Percentiles rank a stretch among this genome's conserved stretches.
Conservation (phyloP, 306 rosid species). For the Vigna unguiculata region DNA sequence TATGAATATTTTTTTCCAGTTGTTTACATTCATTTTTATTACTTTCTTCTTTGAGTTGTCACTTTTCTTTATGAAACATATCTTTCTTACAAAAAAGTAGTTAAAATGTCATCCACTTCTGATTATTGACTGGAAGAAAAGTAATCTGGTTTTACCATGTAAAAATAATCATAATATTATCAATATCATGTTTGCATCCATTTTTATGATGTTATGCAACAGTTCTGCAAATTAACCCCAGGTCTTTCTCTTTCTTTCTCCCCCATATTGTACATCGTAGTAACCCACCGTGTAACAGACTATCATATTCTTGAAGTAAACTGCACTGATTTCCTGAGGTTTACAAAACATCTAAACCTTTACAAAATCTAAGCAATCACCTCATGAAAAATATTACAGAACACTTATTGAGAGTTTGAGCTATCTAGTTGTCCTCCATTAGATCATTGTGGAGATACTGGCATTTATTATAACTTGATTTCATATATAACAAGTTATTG, state of each 20-base stretch:
- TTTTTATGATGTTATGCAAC: conserved; percentile 28
- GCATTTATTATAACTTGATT: neutral
- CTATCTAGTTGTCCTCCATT: neutral
- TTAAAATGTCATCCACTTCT: neutral
- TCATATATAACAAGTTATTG: conserved; percentile 9
- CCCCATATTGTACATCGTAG: conserved; percentile 12
- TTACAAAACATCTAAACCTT: neutral
- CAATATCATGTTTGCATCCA: conserved; percentile 16
- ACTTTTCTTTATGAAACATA: neutral
- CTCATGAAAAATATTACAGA: conserved; percentile 2
- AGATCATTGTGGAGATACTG: conserved; percentile 22
- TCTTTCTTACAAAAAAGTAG: conserved; percentile 20
- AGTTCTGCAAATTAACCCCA: neutral
- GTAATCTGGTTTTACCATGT: conserved; percentile 4
- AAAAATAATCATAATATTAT: conserved; percentile 20
- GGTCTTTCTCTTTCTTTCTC: neutral
- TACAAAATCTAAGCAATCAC: conserved; percentile 14
- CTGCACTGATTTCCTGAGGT: conserved; percentile 16
- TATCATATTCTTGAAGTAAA: conserved; percentile 34
- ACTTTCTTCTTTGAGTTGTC: conserved; percentile 18
- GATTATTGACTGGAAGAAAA: conserved; percentile 5
- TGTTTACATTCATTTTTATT: neutral
- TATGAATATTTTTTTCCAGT: neutral
- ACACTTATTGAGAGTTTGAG: conserved; percentile 16
- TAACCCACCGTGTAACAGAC: conserved; percentile 24